Base-by-base conservation (phyloP, 176 grass and related monocot species). In the Carex scoparia region DNA sequence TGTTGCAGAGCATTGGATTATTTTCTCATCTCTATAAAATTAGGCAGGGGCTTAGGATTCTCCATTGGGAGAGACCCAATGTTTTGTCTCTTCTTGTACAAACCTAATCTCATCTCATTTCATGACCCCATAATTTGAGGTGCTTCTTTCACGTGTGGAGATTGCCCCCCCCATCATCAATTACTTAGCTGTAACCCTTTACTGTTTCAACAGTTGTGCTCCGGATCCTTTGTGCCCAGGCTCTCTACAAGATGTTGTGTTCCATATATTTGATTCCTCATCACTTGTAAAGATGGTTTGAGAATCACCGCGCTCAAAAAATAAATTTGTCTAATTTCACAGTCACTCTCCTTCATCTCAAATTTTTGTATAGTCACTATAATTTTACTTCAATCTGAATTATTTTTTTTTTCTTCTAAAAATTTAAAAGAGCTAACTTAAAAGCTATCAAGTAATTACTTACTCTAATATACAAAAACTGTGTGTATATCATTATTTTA, bases 91-190 rank as follows among this genome's bases (percentile, higher is more conserved):
- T 49, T 83, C 38, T 82, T 82, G 38, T 51, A 46, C 59, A 65
- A 70, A 61, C 9, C 59, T 51, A 82, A 65, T 82, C 58, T 75
- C n/a, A 27, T 75, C 10, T 53, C 40, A 75, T 69, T 38, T 64
- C 54, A 82, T 82, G 59, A 81, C 0, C 61, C 79, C 79, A 81
- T 81, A 81, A 64, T 81, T 81, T 81, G 79, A 46, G 58, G 57
- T 11, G 10, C 28, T 80, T 48, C 58, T 18, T 61, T 82, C 80
- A 82, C 61, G 80, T 82, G 80, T 82, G 80, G 63, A 82, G 80
- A 82, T 82, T 81, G 58, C 54, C 14, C 19, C 9, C 10, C 10
- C 31, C 56, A 79, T 79, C 72, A 77, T 51, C 49, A 60, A 42
- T 28, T 62, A 69, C 66, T 62, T 81, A 65, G 79, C 79, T 81